Evolutionary conservation across 371 early-diverging fungal genomes (phyloP).

Genomic region (Mortierella sp.): DNA sequence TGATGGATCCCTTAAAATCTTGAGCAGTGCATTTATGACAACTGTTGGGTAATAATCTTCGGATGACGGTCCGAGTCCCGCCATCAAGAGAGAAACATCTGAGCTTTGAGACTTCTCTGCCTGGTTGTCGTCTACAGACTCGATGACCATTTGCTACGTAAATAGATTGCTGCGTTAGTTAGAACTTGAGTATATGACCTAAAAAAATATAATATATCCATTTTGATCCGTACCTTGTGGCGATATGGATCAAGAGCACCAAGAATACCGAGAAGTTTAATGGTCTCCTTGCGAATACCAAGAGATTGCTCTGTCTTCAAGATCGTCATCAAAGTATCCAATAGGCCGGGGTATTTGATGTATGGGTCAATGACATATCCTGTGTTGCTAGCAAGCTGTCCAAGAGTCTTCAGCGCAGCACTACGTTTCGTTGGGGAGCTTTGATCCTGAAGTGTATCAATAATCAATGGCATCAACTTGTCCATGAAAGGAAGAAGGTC

Average conservation of each 20-base stretch:
- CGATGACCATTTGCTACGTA: constrained; percentile 60
- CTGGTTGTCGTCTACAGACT: constrained; percentile 68
- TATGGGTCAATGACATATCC: constrained; percentile 95
- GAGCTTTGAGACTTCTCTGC: constrained; percentile 71
- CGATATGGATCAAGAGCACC: constrained; percentile 97
- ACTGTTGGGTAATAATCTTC: constrained; percentile 92
- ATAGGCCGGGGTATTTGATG: constrained; percentile 87
- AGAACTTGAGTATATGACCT: not conserved
- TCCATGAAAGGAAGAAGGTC: constrained; percentile 87
- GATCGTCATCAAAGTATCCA: constrained; percentile 84
- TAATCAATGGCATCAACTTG: constrained; percentile 87
- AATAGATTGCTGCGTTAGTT: not conserved
- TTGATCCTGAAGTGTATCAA: constrained; percentile 94
- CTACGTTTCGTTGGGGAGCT: constrained; percentile 87
- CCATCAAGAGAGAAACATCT: constrained; percentile 76
- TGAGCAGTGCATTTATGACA: constrained; percentile 91
- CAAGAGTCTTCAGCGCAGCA: constrained; percentile 89
- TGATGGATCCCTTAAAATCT: constrained; percentile 88
- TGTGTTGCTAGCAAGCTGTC: constrained; percentile 88
- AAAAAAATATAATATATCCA: not conserved
- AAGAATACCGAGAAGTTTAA: constrained; percentile 92
- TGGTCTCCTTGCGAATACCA: constrained; percentile 84
- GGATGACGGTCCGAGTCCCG: constrained; percentile 80
- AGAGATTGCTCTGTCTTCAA: constrained; percentile 85
- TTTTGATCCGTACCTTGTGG: constrained; percentile 73